Base-by-base conservation (phyloP, 768 basidiomycete species). In the Pleurotus tuber-regium region DNA sequence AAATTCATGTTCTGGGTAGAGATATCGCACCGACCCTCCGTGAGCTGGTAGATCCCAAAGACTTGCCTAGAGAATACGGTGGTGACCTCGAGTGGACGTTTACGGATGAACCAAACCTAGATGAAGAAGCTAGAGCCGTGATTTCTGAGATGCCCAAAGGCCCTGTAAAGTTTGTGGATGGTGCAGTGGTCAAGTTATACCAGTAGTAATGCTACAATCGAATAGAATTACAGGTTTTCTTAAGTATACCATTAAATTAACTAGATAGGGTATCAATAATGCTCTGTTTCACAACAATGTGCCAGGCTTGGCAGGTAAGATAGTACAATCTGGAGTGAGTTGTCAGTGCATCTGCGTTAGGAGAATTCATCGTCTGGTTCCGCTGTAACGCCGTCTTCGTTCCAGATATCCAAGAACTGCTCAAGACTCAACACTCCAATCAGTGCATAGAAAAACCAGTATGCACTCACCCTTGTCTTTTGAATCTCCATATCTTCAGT, bases 381-480 rank as follows among this genome's bases (percentile, higher is more conserved):
- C 3, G 78, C 83, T 11, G 74, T 73, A 29, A 88, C 75, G 21
- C 89, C 89, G 59, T 91, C 89, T 61, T 87, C 89, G 47, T 84
- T 86, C 87, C 89, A 92, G 48, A 89, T 81, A 55, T 83, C 80
- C 47, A 89, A 70, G 66, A 89, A 87, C 86, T n/a, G n/a, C n/a
- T 91, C 53, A 16, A 36, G 16, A n/a, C 54, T 41, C 49, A 21
- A 61, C 14, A 24, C 41, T 36, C 36, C 11, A 14, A 43, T 8
- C 1, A 30, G 23, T 18, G 1, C 10, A 35, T 23, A 26, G 4
- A 30, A 42, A 48, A 25, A 29, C 8, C 23, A 50, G 12, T 31
- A 50, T 31, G 3, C 2, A 67, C 83, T 63, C 62, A 95, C 94
- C 61, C 72, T 77, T 36, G 69, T 60, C 57, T 82, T 84, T 62